These are phyloP conservation scores for Trebouxia sp. DNA, from an alignment of 139 green algal species.

Conservation along the genomic window DNA sequence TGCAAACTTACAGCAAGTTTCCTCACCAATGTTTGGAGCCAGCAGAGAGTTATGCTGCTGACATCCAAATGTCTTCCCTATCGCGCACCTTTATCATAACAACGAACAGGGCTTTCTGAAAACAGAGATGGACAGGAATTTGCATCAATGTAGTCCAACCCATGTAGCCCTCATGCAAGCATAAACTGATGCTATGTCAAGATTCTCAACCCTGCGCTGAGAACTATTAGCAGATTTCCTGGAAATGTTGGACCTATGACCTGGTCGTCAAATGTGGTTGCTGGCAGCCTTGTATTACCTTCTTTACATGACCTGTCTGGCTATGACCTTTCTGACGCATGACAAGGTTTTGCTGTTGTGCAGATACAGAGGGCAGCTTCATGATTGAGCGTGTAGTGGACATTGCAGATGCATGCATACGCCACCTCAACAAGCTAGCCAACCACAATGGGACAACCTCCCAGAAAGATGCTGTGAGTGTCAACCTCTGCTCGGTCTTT, in stretches of 20 bases:
- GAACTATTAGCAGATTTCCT: too few relatives aligned
- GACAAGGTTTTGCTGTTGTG: neutral
- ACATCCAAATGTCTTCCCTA: neutral
- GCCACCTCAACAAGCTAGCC: slow-evolving; percentile 48
- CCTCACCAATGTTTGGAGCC: neutral
- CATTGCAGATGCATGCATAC: slow-evolving; percentile 69
- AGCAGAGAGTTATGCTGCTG: neutral
- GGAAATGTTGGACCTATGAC: too few relatives aligned
- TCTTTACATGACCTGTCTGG: too few relatives aligned
- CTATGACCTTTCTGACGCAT: too few relatives aligned
- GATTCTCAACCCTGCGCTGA: too few relatives aligned
- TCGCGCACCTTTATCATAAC: neutral
- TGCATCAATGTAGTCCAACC: neutral
- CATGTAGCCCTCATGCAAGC: too few relatives aligned
- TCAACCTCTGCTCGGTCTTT: neutral
- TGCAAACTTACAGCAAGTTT: too few relatives aligned
- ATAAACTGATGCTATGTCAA: too few relatives aligned
- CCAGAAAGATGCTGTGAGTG: slow-evolving; percentile 29
- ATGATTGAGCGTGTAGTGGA: slow-evolving; percentile 78
- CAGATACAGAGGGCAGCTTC: slow-evolving; percentile 92
- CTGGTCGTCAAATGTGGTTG: neutral
- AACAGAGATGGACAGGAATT: neutral
- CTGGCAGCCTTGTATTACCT: neutral
- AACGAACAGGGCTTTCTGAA: neutral
- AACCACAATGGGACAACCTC: neutral